A percentile compares a stretch with the other conserved stretches of the same genome.
phyloP scores from a whole-genome alignment of 768 basidiomycete species.

The Tylopilus subfusipes region DNA sequence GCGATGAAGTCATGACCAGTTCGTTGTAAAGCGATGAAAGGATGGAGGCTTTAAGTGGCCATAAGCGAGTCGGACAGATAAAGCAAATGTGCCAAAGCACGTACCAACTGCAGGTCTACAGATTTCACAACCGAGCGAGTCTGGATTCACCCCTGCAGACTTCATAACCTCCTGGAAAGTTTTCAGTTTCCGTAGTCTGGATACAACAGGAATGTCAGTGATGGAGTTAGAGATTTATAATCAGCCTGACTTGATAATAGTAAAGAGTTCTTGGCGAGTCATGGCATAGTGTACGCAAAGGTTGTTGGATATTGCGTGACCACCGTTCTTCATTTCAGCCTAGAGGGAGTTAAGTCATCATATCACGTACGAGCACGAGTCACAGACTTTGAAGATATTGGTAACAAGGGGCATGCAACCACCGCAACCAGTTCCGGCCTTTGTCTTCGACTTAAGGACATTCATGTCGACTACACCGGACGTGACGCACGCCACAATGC shows the following conservation, averaged over 20 bases:
- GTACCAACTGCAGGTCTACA: conserved; percentile 67
- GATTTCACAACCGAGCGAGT: conserved; percentile 63
- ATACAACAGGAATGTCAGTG: not conserved
- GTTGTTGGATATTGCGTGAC: conserved; percentile 53
- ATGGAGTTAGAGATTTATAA: not conserved
- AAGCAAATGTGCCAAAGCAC: not conserved
- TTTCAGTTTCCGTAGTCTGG: conserved; percentile 52
- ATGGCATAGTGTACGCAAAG: conserved; percentile 65
- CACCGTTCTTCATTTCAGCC: conserved; percentile 65
- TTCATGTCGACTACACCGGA: conserved; percentile 47
- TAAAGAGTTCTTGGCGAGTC: conserved; percentile 65
- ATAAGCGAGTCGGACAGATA: not conserved
- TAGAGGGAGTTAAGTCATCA: conserved; percentile 26
- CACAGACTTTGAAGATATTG: conserved; percentile 36
- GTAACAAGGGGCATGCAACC: conserved; percentile 62
- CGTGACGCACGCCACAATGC: conserved; percentile 47
- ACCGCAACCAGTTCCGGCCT: conserved; percentile 70
- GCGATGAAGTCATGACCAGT: conserved; percentile 56
- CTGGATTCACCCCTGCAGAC: conserved; percentile 42
- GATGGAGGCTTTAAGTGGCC: conserved; percentile 29
- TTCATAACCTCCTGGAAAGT: conserved; percentile 55
- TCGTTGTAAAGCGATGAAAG: conserved; percentile 58
- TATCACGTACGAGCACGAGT: not conserved
- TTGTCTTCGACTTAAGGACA: conserved; percentile 62
- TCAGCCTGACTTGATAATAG: conserved; percentile 44